Evolutionary conservation across 768 basidiomycete species (phyloP).

Genomic region (Lentinula guzmanii): DNA sequence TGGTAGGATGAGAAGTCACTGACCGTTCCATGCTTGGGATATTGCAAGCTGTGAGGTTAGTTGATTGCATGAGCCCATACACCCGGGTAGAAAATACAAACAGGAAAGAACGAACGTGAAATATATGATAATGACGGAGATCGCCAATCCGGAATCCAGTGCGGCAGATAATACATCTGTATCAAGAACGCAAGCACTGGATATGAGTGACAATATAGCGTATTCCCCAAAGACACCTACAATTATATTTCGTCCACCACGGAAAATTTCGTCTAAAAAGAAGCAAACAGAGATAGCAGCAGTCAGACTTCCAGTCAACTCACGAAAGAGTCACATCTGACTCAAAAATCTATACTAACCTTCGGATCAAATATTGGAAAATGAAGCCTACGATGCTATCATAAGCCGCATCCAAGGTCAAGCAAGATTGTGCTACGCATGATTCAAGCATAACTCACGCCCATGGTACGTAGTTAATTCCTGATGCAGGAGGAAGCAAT

Average conservation of each 20-base stretch:
- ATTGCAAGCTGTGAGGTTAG: conserved; percentile 3
- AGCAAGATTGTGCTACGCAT: background rate
- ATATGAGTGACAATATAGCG: background rate
- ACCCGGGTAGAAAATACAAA: background rate
- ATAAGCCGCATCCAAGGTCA: background rate
- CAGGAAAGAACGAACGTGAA: conserved; percentile 23
- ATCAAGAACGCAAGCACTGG: conserved; percentile 24
- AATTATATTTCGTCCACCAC: conserved; percentile 79
- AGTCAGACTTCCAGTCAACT: background rate
- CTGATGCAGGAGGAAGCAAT: conserved; percentile 76
- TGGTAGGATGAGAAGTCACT: background rate
- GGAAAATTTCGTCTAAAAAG: conserved; percentile 36
- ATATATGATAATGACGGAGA: conserved; percentile 49
- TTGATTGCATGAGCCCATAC: background rate
- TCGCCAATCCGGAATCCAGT: conserved; percentile 63
- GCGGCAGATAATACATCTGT: conserved; percentile 62
- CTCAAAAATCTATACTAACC: conserved; percentile 23
- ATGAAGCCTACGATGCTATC: conserved; percentile 55
- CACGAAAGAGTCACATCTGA: background rate
- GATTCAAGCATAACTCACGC: conserved; percentile 25
- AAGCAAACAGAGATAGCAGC: background rate
- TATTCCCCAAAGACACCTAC: conserved; percentile 26
- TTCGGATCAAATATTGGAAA: conserved; percentile 68
- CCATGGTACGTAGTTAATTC: conserved; percentile 83
- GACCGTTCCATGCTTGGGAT: conserved; percentile 4